Conservation (phyloP, 345 rosid genomes). For the Sisymbrium altissimum region DNA sequence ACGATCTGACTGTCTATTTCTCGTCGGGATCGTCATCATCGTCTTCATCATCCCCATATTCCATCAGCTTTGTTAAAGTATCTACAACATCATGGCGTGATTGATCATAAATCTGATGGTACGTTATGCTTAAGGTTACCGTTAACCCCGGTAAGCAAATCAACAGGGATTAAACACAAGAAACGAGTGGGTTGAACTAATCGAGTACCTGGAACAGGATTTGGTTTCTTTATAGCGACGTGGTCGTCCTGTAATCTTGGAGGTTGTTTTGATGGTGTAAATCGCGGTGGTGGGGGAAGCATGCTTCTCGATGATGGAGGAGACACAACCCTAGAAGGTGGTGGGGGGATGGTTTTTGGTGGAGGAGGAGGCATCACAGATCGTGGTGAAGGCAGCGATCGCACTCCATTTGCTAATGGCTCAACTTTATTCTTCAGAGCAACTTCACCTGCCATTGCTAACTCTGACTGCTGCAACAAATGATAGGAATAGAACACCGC, state of each 20-base stretch:
- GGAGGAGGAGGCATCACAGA: constrained; percentile 40
- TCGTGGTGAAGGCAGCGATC: constrained; percentile 33
- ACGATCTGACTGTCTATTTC: not conserved
- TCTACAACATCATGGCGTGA: constrained; percentile 42
- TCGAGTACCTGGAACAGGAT: constrained; percentile 49
- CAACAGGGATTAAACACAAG: not conserved
- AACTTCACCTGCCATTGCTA: constrained; percentile 33
- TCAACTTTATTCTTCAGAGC: constrained; percentile 45
- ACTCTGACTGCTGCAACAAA: constrained; percentile 47
- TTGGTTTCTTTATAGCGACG: constrained; percentile 29
- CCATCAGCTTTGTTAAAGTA: constrained; percentile 77
- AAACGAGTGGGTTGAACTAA: not conserved
- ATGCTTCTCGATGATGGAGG: constrained; percentile 26
- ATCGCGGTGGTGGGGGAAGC: constrained; percentile 49
- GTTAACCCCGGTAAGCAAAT: not conserved
- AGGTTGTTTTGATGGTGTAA: constrained; percentile 33
- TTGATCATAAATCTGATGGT: not conserved
- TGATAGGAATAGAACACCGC: constrained; percentile 18
- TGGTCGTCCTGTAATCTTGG: constrained; percentile 33
- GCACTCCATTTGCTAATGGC: constrained; percentile 39
- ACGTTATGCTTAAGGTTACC: not conserved
- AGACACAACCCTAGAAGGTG: constrained; percentile 49
- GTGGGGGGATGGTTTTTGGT: constrained; percentile 49
- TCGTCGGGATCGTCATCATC: constrained; percentile 62
- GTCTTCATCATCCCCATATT: constrained; percentile 67